These are phyloP conservation scores for Volutella citrinella DNA, from an alignment of 2,329 filamentous ascomycete species.

Conservation along the genomic window DNA sequence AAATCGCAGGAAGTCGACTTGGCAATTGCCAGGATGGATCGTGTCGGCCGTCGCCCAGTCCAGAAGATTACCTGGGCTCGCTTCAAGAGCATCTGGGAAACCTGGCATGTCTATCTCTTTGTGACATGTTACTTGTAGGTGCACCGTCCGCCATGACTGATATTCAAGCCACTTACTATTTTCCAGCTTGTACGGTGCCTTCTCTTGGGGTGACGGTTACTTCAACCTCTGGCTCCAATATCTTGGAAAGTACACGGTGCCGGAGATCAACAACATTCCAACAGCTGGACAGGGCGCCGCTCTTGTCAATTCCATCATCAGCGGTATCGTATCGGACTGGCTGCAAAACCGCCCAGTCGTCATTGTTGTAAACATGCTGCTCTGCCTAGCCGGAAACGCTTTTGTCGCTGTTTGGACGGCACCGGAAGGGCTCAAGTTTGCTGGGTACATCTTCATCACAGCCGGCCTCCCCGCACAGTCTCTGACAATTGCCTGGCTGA, in stretches of 20 bases:
- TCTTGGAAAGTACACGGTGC: constrained; percentile 29
- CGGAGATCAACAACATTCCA: constrained; percentile 41
- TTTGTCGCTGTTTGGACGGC: constrained; percentile 9
- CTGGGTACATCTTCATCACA: constrained; percentile 11
- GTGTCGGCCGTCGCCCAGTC: constrained; percentile 6
- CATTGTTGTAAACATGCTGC: constrained; percentile 12
- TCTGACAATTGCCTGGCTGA: constrained; percentile 10
- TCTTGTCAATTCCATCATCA: constrained; percentile 11
- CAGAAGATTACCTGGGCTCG: constrained; percentile 11
- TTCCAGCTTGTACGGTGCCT: constrained; percentile 8
- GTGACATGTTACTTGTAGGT: constrained; percentile 10
- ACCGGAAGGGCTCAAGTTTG: constrained; percentile 10
- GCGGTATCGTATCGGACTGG: constrained; percentile 7
- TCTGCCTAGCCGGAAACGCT: constrained; percentile 8
- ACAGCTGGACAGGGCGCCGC: constrained; percentile 25
- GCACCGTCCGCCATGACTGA: fast-evolving
- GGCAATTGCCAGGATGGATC: constrained; percentile 9
- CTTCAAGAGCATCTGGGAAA: constrained; percentile 10
- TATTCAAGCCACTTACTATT: not conserved
- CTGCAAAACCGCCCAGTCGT: constrained; percentile 10
- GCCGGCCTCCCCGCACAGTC: constrained; percentile 11
- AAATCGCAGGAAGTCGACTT: constrained; percentile 5
- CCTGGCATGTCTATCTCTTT: constrained; percentile 13
- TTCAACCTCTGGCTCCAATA: constrained; percentile 38
- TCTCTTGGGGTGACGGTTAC: constrained; percentile 19